Base-by-base conservation (phyloP, 2,329 filamentous ascomycete species). In the Parastagonospora nodorum region DNA sequence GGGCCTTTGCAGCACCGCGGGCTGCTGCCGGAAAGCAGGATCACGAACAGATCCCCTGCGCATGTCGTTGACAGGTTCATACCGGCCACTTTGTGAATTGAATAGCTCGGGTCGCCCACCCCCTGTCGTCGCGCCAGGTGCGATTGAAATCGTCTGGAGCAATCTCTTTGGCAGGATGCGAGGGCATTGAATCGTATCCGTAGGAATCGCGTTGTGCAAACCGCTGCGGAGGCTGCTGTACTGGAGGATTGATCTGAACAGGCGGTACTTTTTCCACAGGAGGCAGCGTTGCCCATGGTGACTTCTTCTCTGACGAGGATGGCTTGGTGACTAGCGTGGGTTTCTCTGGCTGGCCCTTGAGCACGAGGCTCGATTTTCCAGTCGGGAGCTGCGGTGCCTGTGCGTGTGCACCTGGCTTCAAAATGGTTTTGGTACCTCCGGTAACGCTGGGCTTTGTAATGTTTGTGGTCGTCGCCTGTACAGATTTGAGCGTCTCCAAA, bases 81-180 rank as follows among this genome's bases (percentile, higher is more conserved):
- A 96, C 43, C 91, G 88, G 14, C 93, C 93, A 46, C 91, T 96
- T 48, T 95, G 89, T n/a, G 93, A 96, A 71, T 97, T 97, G 77
- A 87, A 97, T 0, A 97, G 79, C 72, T 97, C 92, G 24, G 55
- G 56, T 49, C 89, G 82, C 55, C 84, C 86, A 9, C 82, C 80
- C 80, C 48, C 83, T 80, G 5, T 86, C 83, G 55, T 96, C 91
- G 64, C 89, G 84, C 87, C 90, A 96, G 30, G 88, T 85, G 55
- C 94, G 84, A 70, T 88, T 95, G 67, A 97, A 97, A 60, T 96
- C 93, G 72, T 97, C 94, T 0, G 92, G 89, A 5, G 92, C 90
- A 57, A 97, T 96, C 69, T 97, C 92, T 67, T 91, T 90, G 0
- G 88, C 82, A 19, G 79, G 78, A 11, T 71, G 80, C 43, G 80